phyloP scores from a whole-genome alignment of 768 basidiomycete genomes.

The Boletus edulis region DNA sequence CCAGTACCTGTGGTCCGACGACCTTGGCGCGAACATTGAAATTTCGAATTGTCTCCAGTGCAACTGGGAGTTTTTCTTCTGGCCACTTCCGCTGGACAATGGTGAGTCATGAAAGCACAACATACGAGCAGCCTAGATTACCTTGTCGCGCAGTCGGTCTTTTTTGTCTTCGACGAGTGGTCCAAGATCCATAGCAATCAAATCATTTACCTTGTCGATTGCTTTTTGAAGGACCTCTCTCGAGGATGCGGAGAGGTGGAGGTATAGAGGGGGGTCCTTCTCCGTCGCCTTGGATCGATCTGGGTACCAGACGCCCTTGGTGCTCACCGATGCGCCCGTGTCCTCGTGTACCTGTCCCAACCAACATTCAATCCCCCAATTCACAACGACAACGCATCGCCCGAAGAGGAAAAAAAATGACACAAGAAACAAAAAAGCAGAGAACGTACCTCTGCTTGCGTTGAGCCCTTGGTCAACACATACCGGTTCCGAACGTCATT shows the following conservation, averaged over 20 bases:
- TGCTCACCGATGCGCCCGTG: conserved; percentile 89
- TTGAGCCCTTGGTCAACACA: conserved; percentile 88
- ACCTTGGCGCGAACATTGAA: conserved; percentile 98
- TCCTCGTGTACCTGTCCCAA: conserved; percentile 81
- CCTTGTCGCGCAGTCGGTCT: conserved; percentile 64
- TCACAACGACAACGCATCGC: not conserved
- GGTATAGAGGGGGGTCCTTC: conserved; percentile 89
- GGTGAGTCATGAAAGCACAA: conserved; percentile 6
- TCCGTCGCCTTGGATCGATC: conserved; percentile 89
- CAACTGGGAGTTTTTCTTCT: conserved; percentile 91
- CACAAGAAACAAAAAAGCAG: not conserved
- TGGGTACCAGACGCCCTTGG: conserved; percentile 96
- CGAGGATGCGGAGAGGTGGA: conserved; percentile 83
- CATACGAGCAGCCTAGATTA: conserved; percentile 22
- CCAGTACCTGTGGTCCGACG: conserved; percentile 84
- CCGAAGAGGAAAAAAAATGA: not conserved
- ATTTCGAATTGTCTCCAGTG: conserved; percentile 87
- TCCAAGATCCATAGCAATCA: conserved; percentile 72
- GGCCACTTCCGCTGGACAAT: conserved; percentile 86
- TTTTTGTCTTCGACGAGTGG: conserved; percentile 79
- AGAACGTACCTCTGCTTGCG: conserved; percentile 78
- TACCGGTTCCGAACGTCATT: conserved; percentile 96
- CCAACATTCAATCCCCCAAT: not conserved
- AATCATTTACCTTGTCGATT: conserved; percentile 69
- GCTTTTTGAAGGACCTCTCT: conserved; percentile 65